These are phyloP conservation scores for Guyanaporus albipodus DNA, from an alignment of 768 basidiomycete species.

Conservation along the genomic window DNA sequence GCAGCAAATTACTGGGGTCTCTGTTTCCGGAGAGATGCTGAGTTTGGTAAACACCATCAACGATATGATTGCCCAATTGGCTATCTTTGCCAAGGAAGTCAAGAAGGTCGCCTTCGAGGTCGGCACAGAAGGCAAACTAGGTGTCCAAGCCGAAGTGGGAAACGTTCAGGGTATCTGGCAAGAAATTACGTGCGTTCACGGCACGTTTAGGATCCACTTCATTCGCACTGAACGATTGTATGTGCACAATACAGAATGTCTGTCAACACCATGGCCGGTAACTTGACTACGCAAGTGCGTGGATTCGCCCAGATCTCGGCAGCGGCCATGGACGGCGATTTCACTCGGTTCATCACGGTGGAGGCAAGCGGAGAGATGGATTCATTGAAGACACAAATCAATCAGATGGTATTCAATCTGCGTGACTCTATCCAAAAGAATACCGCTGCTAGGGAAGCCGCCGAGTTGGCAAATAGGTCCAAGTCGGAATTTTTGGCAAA, in stretches of 20 bases:
- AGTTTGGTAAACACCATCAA: slow-evolving; percentile 97
- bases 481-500: slow-evolving; percentile 99
- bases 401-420: slow-evolving; percentile 98
- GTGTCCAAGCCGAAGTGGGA: slow-evolving; percentile 95
- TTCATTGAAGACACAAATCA: slow-evolving; percentile 97
- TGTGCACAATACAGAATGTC: slow-evolving; percentile 55
- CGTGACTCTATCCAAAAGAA: slow-evolving; percentile 98
- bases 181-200: slow-evolving; percentile 81
- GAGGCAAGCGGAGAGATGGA: slow-evolving; percentile 99
- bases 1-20: slow-evolving; percentile 88
- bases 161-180: slow-evolving; percentile 98
- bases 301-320: slow-evolving; percentile 99
- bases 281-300: slow-evolving; percentile 96
- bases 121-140: slow-evolving; percentile 97
- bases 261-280: slow-evolving; percentile 97
- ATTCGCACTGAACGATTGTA: background rate
- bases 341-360: slow-evolving; percentile 98
- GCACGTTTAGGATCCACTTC: background rate
- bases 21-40: slow-evolving; percentile 95
- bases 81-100: slow-evolving; percentile 72
- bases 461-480: slow-evolving; percentile 94
- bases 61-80: slow-evolving; percentile 70
- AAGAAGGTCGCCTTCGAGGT: slow-evolving; percentile 97
- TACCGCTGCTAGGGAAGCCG: slow-evolving; percentile 93
- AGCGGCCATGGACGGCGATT: slow-evolving; percentile 98